phyloP scores from a whole-genome alignment of 2,329 filamentous ascomycete genomes.

The Phaeosphaeriaceae sp. region DNA sequence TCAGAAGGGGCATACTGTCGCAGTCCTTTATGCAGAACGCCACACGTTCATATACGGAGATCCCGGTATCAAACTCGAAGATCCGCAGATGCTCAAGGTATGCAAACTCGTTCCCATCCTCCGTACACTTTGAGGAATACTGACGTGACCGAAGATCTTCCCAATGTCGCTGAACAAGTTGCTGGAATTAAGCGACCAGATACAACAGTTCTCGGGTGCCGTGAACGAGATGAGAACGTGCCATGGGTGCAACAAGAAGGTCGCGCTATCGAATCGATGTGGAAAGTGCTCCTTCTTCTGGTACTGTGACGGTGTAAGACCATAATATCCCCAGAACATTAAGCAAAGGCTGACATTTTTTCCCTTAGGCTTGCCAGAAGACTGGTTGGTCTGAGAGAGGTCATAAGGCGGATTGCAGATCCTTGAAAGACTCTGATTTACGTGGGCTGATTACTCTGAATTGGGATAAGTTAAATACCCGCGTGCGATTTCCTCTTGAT shows the following conservation, averaged over 20 bases:
- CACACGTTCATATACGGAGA: conserved; percentile 16
- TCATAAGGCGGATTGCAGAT: conserved; percentile 25
- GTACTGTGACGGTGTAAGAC: conserved; percentile 29
- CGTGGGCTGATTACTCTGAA: no score
- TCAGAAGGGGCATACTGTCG: conserved; percentile 27
- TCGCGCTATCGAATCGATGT: conserved; percentile 17
- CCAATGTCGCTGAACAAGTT: conserved; percentile 23
- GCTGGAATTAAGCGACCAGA: conserved; percentile 16
- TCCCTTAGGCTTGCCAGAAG: conserved; percentile 20
- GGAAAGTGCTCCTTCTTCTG: conserved; percentile 27
- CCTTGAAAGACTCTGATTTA: conserved; percentile 20
- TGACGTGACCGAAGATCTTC: conserved; percentile 13
- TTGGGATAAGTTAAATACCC: no score
- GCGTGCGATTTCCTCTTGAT: no score
- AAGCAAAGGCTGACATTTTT: conserved; percentile 16
- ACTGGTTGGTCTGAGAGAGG: conserved; percentile 20
- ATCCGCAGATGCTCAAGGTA: conserved; percentile 28
- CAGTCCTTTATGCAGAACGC: conserved; percentile 15
- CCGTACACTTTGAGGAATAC: no score
- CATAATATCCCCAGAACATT: conserved; percentile 9
- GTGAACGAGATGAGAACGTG: conserved; percentile 25
- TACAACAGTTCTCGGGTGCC: conserved; percentile 19
- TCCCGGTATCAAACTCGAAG: conserved; percentile 21
- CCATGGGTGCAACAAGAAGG: conserved; percentile 24
- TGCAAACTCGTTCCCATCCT: background rate